Percentiles rank a stretch among this genome's conserved stretches.
phyloP scores from a whole-genome alignment of 495 filamentous ascomycete genomes.

The Penicillium pulvis region DNA sequence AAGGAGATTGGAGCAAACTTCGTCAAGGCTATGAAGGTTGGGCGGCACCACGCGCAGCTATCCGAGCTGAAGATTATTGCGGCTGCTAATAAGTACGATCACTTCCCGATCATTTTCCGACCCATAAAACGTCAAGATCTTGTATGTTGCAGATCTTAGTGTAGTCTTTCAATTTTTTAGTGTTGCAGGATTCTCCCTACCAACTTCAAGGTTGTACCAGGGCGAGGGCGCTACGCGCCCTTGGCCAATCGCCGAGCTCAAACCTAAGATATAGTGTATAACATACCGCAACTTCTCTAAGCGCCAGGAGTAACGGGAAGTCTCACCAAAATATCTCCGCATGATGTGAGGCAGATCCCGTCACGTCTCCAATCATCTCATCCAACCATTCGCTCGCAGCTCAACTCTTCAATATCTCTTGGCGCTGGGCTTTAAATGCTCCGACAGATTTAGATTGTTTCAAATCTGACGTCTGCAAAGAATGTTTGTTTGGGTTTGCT shows the following conservation, averaged over 20 bases:
- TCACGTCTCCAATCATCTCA: constrained; percentile 10
- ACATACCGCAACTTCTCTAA: neutral
- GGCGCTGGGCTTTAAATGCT: neutral
- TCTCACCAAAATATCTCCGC: constrained; percentile 3
- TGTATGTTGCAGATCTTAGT: too few relatives aligned
- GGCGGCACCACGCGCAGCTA: neutral
- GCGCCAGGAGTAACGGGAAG: neutral
- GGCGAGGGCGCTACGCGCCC: neutral
- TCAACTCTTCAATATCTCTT: constrained; percentile 6
- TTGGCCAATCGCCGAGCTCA: neutral
- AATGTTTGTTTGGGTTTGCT: constrained; percentile 10
- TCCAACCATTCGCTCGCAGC: constrained; percentile 21
- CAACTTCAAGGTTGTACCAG: neutral
- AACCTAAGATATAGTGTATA: neutral
- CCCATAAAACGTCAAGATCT: neutral
- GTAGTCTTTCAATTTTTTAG: too few relatives aligned
- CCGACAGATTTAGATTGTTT: constrained; percentile 17
- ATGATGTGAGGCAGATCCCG: too few relatives aligned
- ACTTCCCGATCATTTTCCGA: too few relatives aligned
- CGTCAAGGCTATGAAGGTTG: neutral
- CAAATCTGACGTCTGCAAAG: constrained; percentile 9
- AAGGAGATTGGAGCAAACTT: neutral
- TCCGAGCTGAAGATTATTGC: neutral
- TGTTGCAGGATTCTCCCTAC: neutral
- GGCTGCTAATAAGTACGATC: neutral